These are phyloP conservation scores for Pythium graminicola DNA, from an alignment of 352 stramenopile species.

Conservation along the genomic window DNA sequence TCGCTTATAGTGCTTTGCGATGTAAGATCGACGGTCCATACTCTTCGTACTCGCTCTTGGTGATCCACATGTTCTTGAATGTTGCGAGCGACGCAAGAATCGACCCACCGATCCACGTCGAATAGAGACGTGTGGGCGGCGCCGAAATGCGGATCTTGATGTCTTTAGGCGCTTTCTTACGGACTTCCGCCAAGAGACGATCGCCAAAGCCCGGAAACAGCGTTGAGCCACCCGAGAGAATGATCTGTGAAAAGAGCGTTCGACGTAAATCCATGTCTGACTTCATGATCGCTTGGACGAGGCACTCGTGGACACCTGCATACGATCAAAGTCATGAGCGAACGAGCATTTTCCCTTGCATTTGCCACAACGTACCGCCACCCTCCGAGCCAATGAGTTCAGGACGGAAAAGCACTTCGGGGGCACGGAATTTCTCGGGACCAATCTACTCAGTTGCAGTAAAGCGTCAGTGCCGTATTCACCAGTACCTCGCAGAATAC, in stretches of 20 bases:
- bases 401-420: conserved; percentile 63
- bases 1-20: conserved; percentile 86
- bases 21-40: conserved; percentile 95
- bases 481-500: too few species aligned
- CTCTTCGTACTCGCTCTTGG: conserved; percentile 98
- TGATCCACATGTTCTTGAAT: conserved; percentile 99
- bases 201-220: conserved; percentile 94
- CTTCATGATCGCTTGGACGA: conserved; percentile 94
- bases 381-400: conserved; percentile 61
- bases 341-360: not conserved
- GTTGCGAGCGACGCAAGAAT: conserved; percentile 96
- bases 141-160: conserved; percentile 96
- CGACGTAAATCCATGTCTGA: conserved; percentile 96
- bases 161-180: conserved; percentile 84
- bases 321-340: not conserved
- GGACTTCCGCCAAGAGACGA: conserved; percentile 91
- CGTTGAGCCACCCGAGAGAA: conserved; percentile 92
- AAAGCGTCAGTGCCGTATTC: not conserved
- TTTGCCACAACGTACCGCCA: conserved; percentile 14
- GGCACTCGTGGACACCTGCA: conserved; percentile 77
- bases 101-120: conserved; percentile 96
- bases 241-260: conserved; percentile 91
- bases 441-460: conserved; percentile 29
- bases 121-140: conserved; percentile 92
- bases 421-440: conserved; percentile 52